A percentile compares a stretch with the other conserved stretches of the same genome.
phyloP scores from a whole-genome alignment of 2,329 filamentous ascomycete species.

The Pleurostoma richardsiae region DNA sequence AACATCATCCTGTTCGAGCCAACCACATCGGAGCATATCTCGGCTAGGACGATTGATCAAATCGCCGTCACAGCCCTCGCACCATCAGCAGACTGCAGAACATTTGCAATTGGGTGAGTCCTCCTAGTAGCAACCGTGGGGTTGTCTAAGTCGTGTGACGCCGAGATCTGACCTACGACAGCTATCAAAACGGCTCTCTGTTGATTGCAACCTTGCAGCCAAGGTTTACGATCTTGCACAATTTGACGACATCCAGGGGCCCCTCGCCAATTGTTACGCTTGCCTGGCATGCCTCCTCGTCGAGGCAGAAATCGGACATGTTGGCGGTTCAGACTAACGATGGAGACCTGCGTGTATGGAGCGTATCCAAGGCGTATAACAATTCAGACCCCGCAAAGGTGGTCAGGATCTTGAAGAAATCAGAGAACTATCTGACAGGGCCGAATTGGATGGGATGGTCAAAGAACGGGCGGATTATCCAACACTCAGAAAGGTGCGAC shows the following conservation, averaged over 20 bases:
- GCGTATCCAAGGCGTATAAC: slow-evolving; percentile 76
- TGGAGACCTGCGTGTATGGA: slow-evolving; percentile 93
- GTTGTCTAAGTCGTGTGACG: too few relatives aligned
- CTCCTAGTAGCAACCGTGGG: neutral
- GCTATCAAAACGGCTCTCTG: slow-evolving; percentile 92
- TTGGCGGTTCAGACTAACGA: slow-evolving; percentile 87
- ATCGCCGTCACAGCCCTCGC: slow-evolving; percentile 93
- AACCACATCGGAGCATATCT: slow-evolving; percentile 86
- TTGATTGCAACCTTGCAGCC: slow-evolving; percentile 86
- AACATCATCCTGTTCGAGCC: slow-evolving; percentile 95
- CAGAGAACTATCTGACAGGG: slow-evolving; percentile 66
- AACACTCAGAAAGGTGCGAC: slow-evolving; percentile 83
- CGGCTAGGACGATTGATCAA: slow-evolving; percentile 81
- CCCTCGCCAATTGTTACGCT: slow-evolving; percentile 85
- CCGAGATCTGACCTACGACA: slow-evolving; percentile 27
- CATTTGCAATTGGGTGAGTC: slow-evolving; percentile 86
- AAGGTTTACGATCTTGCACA: slow-evolving; percentile 90
- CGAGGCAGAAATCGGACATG: slow-evolving; percentile 97
- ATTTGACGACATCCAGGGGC: slow-evolving; percentile 74
- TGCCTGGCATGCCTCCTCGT: slow-evolving; percentile 93
- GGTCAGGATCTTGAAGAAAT: slow-evolving; percentile 78
- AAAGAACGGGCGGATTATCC: slow-evolving; percentile 93
- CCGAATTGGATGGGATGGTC: slow-evolving; percentile 98
- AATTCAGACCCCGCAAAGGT: slow-evolving; percentile 76
- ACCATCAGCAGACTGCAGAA: slow-evolving; percentile 82